phyloP scores from a whole-genome alignment of 495 filamentous ascomycete species.

The Pseudoneurospora amorphoporcata region DNA sequence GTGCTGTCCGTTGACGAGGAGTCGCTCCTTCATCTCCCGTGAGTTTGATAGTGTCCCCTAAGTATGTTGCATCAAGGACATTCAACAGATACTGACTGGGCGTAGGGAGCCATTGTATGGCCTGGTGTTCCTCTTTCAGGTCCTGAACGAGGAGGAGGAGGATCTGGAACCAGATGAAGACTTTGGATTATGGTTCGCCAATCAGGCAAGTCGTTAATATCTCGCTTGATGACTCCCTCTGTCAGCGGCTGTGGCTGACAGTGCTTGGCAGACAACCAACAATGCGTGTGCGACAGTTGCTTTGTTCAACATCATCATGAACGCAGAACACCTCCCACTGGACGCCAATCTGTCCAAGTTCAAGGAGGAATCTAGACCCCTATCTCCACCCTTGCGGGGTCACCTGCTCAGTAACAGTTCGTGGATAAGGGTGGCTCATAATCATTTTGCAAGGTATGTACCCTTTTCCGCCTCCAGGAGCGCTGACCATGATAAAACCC shows the following conservation, averaged over 20 bases:
- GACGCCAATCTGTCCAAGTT: conserved; percentile 59
- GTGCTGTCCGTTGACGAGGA: conserved; percentile 65
- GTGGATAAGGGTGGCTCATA: conserved; percentile 73
- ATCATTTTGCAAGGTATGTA: conserved; percentile 70
- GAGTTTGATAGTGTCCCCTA: conserved; percentile 10
- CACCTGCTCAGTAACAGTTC: conserved; percentile 61
- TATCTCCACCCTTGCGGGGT: conserved; percentile 65
- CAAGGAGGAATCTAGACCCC: conserved; percentile 54
- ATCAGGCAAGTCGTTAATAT: conserved; percentile 53
- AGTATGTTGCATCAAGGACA: background rate
- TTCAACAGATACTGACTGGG: background rate
- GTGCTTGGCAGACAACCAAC: conserved; percentile 48
- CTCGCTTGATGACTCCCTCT: background rate
- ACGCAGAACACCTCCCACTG: conserved; percentile 49
- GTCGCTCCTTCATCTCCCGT: conserved; percentile 55
- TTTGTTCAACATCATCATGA: conserved; percentile 85
- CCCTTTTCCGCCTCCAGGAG: background rate
- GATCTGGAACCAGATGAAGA: conserved; percentile 42
- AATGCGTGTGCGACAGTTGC: conserved; percentile 88
- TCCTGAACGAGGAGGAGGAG: conserved; percentile 41
- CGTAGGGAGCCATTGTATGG: conserved; percentile 63
- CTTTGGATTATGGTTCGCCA: conserved; percentile 73
- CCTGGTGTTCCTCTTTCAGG: conserved; percentile 74
- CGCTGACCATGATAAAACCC: background rate
- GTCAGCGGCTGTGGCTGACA: background rate